Percentiles rank a stretch among this genome's conserved stretches.
Evolutionary conservation across 352 stramenopile species (phyloP).

Genomic region (Phytopythium mirpurense): DNA sequence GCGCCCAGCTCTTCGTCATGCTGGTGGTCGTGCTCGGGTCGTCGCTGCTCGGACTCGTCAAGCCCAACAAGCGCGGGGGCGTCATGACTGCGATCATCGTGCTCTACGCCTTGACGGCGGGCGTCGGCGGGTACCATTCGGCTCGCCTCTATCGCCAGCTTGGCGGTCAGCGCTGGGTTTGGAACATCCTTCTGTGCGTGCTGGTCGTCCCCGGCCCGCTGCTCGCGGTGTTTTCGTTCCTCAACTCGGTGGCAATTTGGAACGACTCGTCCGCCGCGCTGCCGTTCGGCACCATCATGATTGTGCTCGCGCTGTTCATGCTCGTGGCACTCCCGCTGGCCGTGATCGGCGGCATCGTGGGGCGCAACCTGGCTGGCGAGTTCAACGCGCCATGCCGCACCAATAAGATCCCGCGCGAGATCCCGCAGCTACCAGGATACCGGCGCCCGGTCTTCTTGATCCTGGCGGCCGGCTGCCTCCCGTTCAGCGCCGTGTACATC

Average conservation of each 20-base stretch:
- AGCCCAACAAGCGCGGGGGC: constrained; percentile 90
- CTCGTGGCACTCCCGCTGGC: constrained; percentile 93
- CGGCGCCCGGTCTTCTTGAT: constrained; percentile 81
- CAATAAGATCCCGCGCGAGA: constrained; percentile 94
- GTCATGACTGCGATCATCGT: constrained; percentile 93
- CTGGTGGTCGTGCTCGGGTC: constrained; percentile 89
- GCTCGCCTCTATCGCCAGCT: constrained; percentile 93
- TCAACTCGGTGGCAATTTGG: constrained; percentile 94
- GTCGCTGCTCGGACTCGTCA: constrained; percentile 90
- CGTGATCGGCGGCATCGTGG: constrained; percentile 93
- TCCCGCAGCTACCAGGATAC: constrained; percentile 90
- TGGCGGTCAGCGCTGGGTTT: constrained; percentile 93
- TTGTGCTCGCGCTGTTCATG: constrained; percentile 90
- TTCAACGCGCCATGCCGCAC: constrained; percentile 95
- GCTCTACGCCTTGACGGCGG: constrained; percentile 92
- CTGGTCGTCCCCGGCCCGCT: constrained; percentile 90
- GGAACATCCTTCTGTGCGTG: constrained; percentile 91
- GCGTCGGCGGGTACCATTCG: constrained; percentile 92
- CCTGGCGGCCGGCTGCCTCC: constrained; percentile 93
- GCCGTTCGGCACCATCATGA: constrained; percentile 95
- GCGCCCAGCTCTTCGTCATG: constrained; percentile 93
- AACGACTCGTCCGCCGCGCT: constrained; percentile 95
- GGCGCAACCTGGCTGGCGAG: constrained; percentile 86
- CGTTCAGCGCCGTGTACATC: constrained; percentile 98
- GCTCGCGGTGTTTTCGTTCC: constrained; percentile 90